Evolutionary conservation across 805 yeast species (phyloP).

Genomic region (Maudiozyma barnettii): DNA sequence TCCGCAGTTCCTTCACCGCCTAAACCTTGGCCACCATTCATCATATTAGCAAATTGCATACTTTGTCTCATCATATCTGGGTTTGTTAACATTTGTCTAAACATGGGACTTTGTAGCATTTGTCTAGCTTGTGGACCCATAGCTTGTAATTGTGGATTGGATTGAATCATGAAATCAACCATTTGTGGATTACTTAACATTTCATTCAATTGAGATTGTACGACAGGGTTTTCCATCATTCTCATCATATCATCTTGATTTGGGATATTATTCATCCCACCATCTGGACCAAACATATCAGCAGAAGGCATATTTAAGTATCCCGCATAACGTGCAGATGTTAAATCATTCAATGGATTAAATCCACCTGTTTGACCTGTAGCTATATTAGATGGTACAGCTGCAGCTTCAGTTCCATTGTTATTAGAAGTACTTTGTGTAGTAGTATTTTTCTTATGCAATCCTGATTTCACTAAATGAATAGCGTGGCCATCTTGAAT

Average conservation of each 20-base stretch:
- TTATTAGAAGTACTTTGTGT: constrained; percentile 11
- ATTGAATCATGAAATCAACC: constrained; percentile 71
- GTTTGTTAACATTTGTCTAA: constrained; percentile 70
- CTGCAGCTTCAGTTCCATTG: constrained; percentile 17
- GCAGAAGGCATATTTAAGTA: constrained; percentile 72
- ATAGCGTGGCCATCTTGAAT: constrained; percentile 79
- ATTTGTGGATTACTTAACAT: constrained; percentile 82
- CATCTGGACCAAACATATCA: constrained; percentile 88
- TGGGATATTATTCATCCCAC: constrained; percentile 56
- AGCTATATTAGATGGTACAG: constrained; percentile 62
- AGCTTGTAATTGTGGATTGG: constrained; percentile 72
- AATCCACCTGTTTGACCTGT: constrained; percentile 77
- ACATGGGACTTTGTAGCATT: constrained; percentile 73
- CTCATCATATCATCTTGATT: constrained; percentile 63
- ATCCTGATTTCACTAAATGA: constrained; percentile 81
- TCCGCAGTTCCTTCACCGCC: constrained; percentile 22
- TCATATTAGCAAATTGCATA: constrained; percentile 60
- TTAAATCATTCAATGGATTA: constrained; percentile 84
- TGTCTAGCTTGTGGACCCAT: constrained; percentile 88
- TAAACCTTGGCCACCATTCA: constrained; percentile 17
- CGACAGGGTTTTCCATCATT: constrained; percentile 73
- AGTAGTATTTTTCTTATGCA: constrained; percentile 28
- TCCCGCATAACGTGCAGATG: constrained; percentile 96
- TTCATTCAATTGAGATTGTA: constrained; percentile 73
- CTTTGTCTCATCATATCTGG: constrained; percentile 79